Conservation (phyloP, 495 filamentous ascomycete genomes). For the Geopyxis carbonaria region DNA sequence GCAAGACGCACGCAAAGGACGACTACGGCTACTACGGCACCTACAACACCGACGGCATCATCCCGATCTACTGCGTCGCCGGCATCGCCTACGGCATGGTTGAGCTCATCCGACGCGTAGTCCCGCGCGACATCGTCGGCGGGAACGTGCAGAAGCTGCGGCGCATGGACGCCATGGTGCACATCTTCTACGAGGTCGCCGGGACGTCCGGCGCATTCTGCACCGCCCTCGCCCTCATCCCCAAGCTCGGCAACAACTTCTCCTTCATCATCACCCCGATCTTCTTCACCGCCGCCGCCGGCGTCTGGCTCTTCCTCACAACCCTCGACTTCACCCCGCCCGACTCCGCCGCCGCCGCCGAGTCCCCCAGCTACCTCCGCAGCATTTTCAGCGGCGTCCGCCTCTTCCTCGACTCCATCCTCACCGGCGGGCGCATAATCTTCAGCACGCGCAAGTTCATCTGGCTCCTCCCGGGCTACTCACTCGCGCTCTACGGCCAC, state of each 20-base stretch:
- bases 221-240: slow-evolving; percentile 29
- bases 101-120: slow-evolving; percentile 32
- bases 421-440: slow-evolving; percentile 28
- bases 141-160: slow-evolving; percentile 32
- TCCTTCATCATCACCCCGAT: slow-evolving; percentile 31
- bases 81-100: slow-evolving; percentile 32
- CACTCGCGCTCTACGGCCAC: slow-evolving; percentile 31
- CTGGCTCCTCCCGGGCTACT: slow-evolving; percentile 32
- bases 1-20: slow-evolving; percentile 21
- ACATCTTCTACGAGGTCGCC: slow-evolving; percentile 33
- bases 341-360: neutral
- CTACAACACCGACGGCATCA: slow-evolving; percentile 31
- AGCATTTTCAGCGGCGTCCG: slow-evolving; percentile 22
- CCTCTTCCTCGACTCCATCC: slow-evolving; percentile 29
- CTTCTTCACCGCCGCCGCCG: slow-evolving; percentile 27
- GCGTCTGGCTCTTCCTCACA: slow-evolving; percentile 28
- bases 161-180: slow-evolving; percentile 30
- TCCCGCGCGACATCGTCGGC: slow-evolving; percentile 33
- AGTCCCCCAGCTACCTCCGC: slow-evolving; percentile 12
- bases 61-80: slow-evolving; percentile 29
- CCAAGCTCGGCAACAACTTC: slow-evolving; percentile 31
- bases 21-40: slow-evolving; percentile 30
- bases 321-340: slow-evolving; percentile 24
- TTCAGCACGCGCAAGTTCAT: slow-evolving; percentile 31
- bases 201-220: slow-evolving; percentile 31